These are phyloP conservation scores for Trypanosoma vivax DNA, from an alignment of 208 protist genomes.

Conservation along the genomic window DNA sequence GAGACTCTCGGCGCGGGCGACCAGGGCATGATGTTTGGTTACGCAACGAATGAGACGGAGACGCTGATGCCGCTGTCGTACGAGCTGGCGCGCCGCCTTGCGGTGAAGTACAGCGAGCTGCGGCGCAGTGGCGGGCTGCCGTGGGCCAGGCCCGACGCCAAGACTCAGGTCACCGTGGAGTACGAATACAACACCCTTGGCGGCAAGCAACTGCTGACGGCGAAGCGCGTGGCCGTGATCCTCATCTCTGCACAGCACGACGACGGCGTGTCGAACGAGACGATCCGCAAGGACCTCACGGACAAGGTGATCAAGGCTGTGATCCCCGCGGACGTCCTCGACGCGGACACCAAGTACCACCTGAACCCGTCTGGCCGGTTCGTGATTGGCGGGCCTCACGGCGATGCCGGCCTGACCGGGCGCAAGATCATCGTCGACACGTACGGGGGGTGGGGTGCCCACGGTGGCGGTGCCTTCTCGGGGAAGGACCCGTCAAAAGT, in stretches of 20 bases:
- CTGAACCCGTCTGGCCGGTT: conserved; percentile 99
- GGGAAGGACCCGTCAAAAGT: conserved; percentile 99
- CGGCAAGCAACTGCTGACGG: conserved; percentile 79
- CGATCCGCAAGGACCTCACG: conserved; percentile 89
- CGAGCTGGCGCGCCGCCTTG: conserved; percentile 92
- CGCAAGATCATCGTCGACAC: conserved; percentile 99
- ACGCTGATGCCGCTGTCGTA: conserved; percentile 98
- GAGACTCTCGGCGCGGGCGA: conserved; percentile 99
- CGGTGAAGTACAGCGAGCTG: conserved; percentile 93
- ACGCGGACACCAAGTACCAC: conserved; percentile 95
- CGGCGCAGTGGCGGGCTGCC: conserved; percentile 90
- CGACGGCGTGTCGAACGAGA: conserved; percentile 92
- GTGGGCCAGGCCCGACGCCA: conserved; percentile 98
- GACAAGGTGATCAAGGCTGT: conserved; percentile 94
- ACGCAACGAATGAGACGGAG: conserved; percentile 98
- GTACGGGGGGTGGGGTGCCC: conserved; percentile 99
- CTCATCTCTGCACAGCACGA: conserved; percentile 99
- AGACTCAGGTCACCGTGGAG: conserved; percentile 99
- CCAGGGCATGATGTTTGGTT: conserved; percentile 99
- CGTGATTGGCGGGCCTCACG: conserved; percentile 98
- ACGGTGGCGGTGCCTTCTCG: conserved; percentile 99
- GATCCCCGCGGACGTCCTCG: conserved; percentile 92
- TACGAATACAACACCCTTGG: conserved; percentile 93
- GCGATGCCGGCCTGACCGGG: conserved; percentile 99
- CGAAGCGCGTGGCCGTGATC: conserved; percentile 95